Percentiles rank a stretch among this genome's conserved stretches.
These are phyloP conservation scores for Asterophora lycoperdoides DNA, from an alignment of 768 basidiomycete genomes.

Conservation along the genomic window DNA sequence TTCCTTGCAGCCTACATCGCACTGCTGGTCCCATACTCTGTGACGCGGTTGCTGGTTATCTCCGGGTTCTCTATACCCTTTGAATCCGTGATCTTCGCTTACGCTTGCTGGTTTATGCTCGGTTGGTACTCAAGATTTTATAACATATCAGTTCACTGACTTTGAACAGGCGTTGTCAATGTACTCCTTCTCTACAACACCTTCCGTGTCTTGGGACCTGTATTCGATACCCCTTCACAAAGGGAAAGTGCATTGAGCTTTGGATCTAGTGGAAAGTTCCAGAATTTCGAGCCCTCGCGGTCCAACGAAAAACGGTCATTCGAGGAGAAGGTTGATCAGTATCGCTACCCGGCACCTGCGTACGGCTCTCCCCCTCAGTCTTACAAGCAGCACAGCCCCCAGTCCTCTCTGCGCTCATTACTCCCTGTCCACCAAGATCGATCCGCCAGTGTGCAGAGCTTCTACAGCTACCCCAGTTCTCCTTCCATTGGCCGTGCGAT, in stretches of 20 bases:
- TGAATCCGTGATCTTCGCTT: slow-evolving; percentile 41
- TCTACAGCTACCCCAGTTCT: slow-evolving; percentile 19
- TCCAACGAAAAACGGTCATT: slow-evolving; percentile 9
- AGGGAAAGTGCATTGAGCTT: slow-evolving; percentile 30
- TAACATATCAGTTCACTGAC: background rate
- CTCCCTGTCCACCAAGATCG: slow-evolving; percentile 21
- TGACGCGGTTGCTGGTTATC: slow-evolving; percentile 43
- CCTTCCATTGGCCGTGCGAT: slow-evolving; percentile 25
- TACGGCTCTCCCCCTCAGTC: slow-evolving; percentile 10
- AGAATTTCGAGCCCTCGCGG: slow-evolving; percentile 12
- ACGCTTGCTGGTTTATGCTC: slow-evolving; percentile 43
- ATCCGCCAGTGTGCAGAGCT: slow-evolving; percentile 19
- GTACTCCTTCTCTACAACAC: slow-evolving; percentile 67
- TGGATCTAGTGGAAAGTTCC: slow-evolving; percentile 18
- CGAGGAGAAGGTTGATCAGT: slow-evolving; percentile 21
- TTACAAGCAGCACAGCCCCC: slow-evolving; percentile 7
- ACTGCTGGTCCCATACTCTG: slow-evolving; percentile 58
- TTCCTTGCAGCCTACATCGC: slow-evolving; percentile 49
- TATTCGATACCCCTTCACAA: slow-evolving; percentile 36
- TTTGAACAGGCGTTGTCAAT: slow-evolving; percentile 52
- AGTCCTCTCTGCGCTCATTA: slow-evolving; percentile 10
- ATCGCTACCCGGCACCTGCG: slow-evolving; percentile 12
- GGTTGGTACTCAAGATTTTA: slow-evolving; percentile 27
- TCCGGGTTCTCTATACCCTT: slow-evolving; percentile 46
- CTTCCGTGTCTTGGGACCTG: slow-evolving; percentile 55